Evolutionary conservation across 495 filamentous ascomycete genomes (phyloP).

Genomic region (Geopyxis carbonaria): DNA sequence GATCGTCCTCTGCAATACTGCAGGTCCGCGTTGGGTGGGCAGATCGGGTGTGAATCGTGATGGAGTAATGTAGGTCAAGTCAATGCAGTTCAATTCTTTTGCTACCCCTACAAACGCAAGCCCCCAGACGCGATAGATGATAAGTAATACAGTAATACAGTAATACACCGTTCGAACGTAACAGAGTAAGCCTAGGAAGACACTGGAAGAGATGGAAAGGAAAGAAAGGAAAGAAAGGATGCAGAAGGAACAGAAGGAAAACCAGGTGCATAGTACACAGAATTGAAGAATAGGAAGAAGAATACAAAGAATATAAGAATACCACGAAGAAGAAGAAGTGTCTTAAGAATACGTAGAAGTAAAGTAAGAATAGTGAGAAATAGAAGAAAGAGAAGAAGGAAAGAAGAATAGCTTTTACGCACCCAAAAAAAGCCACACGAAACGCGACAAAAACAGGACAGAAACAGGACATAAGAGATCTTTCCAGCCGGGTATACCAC

Average conservation of each 20-base stretch:
- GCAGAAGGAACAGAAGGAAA: conserved; percentile 1
- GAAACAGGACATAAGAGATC: not conserved
- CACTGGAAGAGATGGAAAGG: conserved; percentile 14
- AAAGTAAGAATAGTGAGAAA: not conserved
- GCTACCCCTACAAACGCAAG: too few relatives aligned
- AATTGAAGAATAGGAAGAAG: conserved; percentile 3
- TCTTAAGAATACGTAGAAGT: conserved; percentile 5
- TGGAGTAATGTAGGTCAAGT: too few relatives aligned
- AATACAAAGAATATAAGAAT: conserved; percentile 2
- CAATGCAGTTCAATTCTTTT: too few relatives aligned
- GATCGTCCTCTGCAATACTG: too few relatives aligned
- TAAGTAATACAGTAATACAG: too few relatives aligned
- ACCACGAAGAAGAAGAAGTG: conserved; percentile 1
- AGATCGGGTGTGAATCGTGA: too few relatives aligned
- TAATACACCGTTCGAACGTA: too few relatives aligned
- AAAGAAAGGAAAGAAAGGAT: conserved; percentile 17
- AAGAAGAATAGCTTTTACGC: not conserved
- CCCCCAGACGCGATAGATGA: too few relatives aligned
- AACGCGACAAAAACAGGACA: not conserved
- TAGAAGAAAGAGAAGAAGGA: not conserved
- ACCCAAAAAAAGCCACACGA: not conserved
- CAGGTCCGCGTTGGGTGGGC: too few relatives aligned
- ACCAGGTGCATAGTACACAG: not conserved
- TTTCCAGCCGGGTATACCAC: not conserved
- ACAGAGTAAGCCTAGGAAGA: too few relatives aligned